A percentile compares a stretch with the other conserved stretches of the same genome.
Conservation (phyloP, 2,329 filamentous ascomycete species). For the Trichoderma sp. region DNA sequence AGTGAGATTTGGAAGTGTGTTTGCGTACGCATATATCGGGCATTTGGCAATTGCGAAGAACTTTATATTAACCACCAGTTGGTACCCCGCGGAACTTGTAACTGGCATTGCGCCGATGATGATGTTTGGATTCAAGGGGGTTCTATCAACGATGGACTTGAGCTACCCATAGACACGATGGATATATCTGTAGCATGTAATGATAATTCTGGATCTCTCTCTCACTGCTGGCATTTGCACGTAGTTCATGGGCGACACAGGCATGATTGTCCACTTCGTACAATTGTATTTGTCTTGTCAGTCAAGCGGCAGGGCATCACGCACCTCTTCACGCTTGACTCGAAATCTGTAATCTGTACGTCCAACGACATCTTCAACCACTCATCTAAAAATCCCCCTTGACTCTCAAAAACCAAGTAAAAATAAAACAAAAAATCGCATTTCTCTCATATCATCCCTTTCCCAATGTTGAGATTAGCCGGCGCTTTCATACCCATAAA, state of each 20-base stretch:
- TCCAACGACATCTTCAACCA: neutral
- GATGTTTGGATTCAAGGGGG: neutral
- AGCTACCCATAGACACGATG: neutral
- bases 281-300: neutral
- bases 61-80: neutral
- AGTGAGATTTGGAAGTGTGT: neutral
- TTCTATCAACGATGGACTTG: neutral
- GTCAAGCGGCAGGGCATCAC: neutral
- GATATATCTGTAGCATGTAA: neutral
- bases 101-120: neutral
- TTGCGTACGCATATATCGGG: neutral
- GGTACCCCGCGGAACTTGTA: neutral
- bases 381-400: neutral
- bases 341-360: neutral
- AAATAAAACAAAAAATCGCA: slow-evolving; percentile 1
- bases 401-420: neutral
- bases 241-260: neutral
- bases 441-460: slow-evolving; percentile 10
- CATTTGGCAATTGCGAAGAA: neutral
- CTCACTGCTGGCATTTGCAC: neutral
- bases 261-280: neutral
- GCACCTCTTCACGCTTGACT: neutral
- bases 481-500: slow-evolving; percentile 16
- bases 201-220: neutral
- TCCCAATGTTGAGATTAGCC: slow-evolving; percentile 27